phyloP scores from a whole-genome alignment of 176 grass and related monocot species.

The Urochloa ruziziensis region DNA sequence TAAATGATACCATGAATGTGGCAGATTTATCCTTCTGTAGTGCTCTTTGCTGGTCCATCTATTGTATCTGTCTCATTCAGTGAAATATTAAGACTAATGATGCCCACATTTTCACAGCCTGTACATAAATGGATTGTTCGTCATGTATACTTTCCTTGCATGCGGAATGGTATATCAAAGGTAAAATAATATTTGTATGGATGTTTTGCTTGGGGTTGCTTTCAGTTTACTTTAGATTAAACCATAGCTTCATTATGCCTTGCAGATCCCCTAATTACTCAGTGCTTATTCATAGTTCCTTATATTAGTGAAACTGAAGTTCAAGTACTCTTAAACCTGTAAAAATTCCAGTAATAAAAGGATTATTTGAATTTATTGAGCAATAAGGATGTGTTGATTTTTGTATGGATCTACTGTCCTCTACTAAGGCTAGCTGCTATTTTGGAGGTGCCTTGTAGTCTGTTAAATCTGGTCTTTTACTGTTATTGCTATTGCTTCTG shows the following conservation, averaged over 20 bases:
- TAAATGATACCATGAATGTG: background rate
- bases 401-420: background rate
- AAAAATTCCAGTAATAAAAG: background rate
- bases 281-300: background rate
- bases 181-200: slow-evolving; percentile 30
- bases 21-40: background rate
- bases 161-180: slow-evolving; percentile 85
- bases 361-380: slow-evolving; percentile 4
- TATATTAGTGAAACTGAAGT: background rate
- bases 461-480: background rate
- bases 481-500: slow-evolving; percentile 10
- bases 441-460: background rate
- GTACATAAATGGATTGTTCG: slow-evolving; percentile 97
- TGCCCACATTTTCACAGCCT: slow-evolving; percentile 54
- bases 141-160: slow-evolving; percentile 91
- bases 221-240: slow-evolving; percentile 7
- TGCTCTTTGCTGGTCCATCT: background rate
- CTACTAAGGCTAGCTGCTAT: background rate
- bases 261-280: background rate
- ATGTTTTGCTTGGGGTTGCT: background rate
- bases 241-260: background rate
- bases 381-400: background rate
- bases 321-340: background rate
- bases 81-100: slow-evolving; percentile 10
- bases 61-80: slow-evolving; percentile 8